Conservation (phyloP, 805 yeast genomes). For the Candida nitratophila region DNA sequence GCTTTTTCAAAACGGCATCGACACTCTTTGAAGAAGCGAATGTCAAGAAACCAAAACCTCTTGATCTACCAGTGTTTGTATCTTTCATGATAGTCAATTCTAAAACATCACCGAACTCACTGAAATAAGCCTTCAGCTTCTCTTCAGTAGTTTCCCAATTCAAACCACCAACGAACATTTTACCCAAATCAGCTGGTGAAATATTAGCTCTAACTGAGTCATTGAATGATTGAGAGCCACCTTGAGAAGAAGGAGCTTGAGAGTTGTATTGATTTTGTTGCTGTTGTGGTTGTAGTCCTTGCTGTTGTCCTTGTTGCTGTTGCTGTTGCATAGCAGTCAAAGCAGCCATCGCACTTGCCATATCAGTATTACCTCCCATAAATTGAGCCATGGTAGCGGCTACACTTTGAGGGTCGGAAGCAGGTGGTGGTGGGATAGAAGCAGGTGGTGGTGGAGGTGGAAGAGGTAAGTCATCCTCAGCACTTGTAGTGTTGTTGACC, state of each 20-base stretch:
- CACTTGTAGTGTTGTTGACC: slow-evolving; percentile 7
- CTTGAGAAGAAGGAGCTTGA: slow-evolving; percentile 5
- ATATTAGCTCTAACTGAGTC: slow-evolving; percentile 40
- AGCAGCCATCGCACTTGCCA: slow-evolving; percentile 6
- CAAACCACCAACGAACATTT: slow-evolving; percentile 94
- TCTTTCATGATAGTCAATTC: slow-evolving; percentile 95
- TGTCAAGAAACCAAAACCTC: slow-evolving; percentile 93
- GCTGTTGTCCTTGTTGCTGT: slow-evolving; percentile 10
- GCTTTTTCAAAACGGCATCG: slow-evolving; percentile 76
- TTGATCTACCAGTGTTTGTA: slow-evolving; percentile 73
- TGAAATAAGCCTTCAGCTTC: slow-evolving; percentile 70
- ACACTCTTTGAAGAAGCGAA: slow-evolving; percentile 79
- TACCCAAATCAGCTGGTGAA: slow-evolving; percentile 65
- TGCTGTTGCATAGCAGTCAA: slow-evolving; percentile 9
- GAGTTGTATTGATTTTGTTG: slow-evolving; percentile 4
- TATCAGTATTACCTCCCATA: not conserved
- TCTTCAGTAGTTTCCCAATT: slow-evolving; percentile 98
- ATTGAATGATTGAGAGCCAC: slow-evolving; percentile 7
- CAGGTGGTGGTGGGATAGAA: slow-evolving; percentile 5
- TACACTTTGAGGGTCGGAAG: slow-evolving; percentile 3
- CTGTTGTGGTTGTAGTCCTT: slow-evolving; percentile 3
- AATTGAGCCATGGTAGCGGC: slow-evolving; percentile 2
- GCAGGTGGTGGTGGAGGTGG: slow-evolving; percentile 7
- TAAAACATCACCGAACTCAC: slow-evolving; percentile 80
- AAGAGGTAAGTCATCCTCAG: slow-evolving; percentile 15